Conservation (phyloP, 1,284 basidiomycete genomes). For the Apiotrichum domesticum region DNA sequence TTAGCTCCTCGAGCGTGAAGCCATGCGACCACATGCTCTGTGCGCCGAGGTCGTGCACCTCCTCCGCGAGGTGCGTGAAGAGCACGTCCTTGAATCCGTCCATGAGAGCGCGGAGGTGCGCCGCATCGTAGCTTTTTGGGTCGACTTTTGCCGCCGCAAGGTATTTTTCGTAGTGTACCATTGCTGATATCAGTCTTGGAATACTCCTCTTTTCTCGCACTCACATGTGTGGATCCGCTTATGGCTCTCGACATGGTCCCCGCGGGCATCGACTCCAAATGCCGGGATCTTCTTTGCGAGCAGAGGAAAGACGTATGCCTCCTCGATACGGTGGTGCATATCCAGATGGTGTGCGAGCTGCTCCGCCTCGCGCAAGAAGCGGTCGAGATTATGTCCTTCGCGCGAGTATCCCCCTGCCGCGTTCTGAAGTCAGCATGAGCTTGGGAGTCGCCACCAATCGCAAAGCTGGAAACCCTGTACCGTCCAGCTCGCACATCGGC, state of each 20-base stretch:
- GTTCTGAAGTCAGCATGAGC: conserved; percentile 37
- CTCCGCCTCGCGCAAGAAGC: conserved; percentile 51
- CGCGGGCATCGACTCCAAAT: conserved; percentile 50
- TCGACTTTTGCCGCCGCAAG: conserved; percentile 52
- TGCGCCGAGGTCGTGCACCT: conserved; percentile 58
- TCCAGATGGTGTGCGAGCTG: conserved; percentile 54
- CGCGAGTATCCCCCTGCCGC: conserved; percentile 54
- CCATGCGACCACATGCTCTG: conserved; percentile 59
- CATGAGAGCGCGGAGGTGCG: conserved; percentile 56
- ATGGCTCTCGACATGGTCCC: conserved; percentile 58
- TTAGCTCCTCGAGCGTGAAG: conserved; percentile 59
- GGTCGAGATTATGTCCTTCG: conserved; percentile 49
- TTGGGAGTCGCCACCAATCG: background rate
- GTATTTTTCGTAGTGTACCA: conserved; percentile 54
- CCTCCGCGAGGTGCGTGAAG: conserved; percentile 63
- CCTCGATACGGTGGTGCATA: conserved; percentile 59
- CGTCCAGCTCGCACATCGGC: no score
- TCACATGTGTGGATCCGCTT: conserved; percentile 61
- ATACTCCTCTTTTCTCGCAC: conserved; percentile 1
- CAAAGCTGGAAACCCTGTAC: background rate
- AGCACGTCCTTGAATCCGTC: conserved; percentile 60
- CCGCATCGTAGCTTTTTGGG: conserved; percentile 55
- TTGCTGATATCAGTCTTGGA: background rate
- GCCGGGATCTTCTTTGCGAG: conserved; percentile 59
- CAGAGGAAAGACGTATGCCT: conserved; percentile 58